Conservation (phyloP, 306 rosid species). For the Arachis stenosperma region DNA sequence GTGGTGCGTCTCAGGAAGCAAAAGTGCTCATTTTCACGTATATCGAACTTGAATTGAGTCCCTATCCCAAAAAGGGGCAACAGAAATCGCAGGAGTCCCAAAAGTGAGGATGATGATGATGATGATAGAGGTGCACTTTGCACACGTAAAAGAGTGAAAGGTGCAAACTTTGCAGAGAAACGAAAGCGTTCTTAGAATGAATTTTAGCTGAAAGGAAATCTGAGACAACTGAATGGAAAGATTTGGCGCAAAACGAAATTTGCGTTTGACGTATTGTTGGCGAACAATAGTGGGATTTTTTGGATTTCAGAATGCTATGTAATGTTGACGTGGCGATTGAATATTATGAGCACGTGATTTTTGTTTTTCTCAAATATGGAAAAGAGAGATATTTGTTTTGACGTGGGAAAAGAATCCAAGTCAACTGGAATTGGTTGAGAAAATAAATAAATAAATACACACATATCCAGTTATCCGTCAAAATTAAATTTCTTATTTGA, state of each 20-base stretch:
- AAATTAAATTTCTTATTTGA: too few relatives aligned
- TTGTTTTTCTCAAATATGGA: not conserved
- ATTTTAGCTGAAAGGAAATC: slow-evolving; percentile 19
- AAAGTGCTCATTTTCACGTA: slow-evolving; percentile 42
- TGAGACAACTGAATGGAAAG: not conserved
- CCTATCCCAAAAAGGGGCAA: not conserved
- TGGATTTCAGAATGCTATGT: slow-evolving; percentile 15
- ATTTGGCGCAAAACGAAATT: not conserved
- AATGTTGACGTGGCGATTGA: slow-evolving; percentile 44
- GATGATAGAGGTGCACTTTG: not conserved
- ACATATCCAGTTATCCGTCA: too few relatives aligned
- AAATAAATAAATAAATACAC: too few relatives aligned
- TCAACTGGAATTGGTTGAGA: not conserved
- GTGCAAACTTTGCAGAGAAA: slow-evolving; percentile 1
- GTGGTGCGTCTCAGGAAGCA: slow-evolving; percentile 53
- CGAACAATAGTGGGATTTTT: slow-evolving; percentile 18
- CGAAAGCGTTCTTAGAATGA: not conserved
- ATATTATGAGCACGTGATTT: not conserved
- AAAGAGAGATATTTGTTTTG: too few relatives aligned
- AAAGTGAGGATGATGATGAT: not conserved
- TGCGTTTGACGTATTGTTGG: not conserved
- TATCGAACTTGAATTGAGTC: not conserved
- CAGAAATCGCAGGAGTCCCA: not conserved
- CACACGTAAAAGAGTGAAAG: not conserved
- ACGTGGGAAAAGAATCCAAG: not conserved